Evolutionary conservation across 306 rosid genomes (phyloP).

Genomic region (Cucumis sativus): DNA sequence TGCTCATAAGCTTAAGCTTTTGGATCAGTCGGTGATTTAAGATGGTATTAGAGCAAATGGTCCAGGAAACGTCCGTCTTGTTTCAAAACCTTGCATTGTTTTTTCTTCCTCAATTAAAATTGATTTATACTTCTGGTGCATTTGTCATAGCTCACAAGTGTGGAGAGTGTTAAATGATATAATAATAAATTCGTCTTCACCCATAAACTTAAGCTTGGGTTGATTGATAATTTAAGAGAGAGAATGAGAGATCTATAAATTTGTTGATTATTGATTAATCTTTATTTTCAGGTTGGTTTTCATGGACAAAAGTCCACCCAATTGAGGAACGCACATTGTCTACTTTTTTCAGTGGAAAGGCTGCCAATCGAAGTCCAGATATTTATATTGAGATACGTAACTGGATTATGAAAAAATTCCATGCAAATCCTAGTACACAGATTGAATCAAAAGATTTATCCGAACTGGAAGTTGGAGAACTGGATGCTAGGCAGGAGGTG

Average conservation of each 20-base stretch:
- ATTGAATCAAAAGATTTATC: constrained; percentile 60
- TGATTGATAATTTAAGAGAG: neutral
- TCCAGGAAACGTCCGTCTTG: too few species aligned
- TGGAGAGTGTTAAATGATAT: too few species aligned
- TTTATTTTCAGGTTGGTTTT: constrained; percentile 76
- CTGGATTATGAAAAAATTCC: constrained; percentile 66
- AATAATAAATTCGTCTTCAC: too few species aligned
- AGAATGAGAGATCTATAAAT: neutral
- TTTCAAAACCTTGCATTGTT: too few species aligned
- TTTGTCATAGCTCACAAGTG: too few species aligned
- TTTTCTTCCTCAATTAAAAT: too few species aligned
- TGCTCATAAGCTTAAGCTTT: too few species aligned
- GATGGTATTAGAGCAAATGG: too few species aligned
- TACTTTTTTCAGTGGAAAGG: constrained; percentile 59
- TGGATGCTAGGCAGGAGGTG: constrained; percentile 66
- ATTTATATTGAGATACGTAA: constrained; percentile 62
- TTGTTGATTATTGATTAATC: constrained; percentile 3
- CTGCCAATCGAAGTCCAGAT: constrained; percentile 49
- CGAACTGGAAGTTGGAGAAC: constrained; percentile 62
- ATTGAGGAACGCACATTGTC: constrained; percentile 65
- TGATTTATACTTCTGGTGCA: too few species aligned
- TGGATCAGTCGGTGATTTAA: too few species aligned
- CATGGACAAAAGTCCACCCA: constrained; percentile 55
- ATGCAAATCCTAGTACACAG: constrained; percentile 37
- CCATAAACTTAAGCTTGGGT: too few species aligned